Conservation (phyloP, 106 monocot genomes). For the Phalaenopsis equestris region DNA sequence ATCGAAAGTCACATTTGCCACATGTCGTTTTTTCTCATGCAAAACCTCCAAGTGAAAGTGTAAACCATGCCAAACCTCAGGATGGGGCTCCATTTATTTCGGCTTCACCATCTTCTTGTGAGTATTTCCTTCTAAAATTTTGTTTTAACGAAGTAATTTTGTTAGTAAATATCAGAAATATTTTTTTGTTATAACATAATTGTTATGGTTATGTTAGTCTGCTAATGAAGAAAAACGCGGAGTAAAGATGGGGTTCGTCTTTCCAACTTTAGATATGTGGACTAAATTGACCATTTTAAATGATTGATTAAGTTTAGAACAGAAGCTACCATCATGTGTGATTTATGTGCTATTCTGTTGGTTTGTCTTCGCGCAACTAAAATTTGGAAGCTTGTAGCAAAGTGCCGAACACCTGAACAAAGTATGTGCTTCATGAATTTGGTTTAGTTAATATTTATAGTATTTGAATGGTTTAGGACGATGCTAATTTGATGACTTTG, state of each 20-base stretch:
- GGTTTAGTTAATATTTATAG: not conserved
- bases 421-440: not conserved
- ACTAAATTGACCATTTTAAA: not conserved
- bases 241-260: not conserved
- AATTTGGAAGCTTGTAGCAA: not conserved
- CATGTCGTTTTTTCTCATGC: constrained; percentile 46
- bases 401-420: not conserved
- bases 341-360: not conserved
- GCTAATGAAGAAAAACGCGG: not conserved
- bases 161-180: not conserved
- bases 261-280: not conserved
- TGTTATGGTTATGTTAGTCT: not conserved
- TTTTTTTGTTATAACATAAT: not conserved
- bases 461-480: not conserved
- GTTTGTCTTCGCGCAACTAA: not conserved
- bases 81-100: constrained; percentile 20
- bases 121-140: constrained; percentile 27
- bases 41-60: constrained; percentile 54
- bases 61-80: constrained; percentile 19
- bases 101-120: constrained; percentile 55
- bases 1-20: constrained; percentile 31
- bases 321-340: not conserved
- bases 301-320: not conserved
- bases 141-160: not conserved
- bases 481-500: not conserved